These are phyloP conservation scores for Suhomyces yuchorum DNA, from an alignment of 1,139 yeast genomes.

Conservation along the genomic window DNA sequence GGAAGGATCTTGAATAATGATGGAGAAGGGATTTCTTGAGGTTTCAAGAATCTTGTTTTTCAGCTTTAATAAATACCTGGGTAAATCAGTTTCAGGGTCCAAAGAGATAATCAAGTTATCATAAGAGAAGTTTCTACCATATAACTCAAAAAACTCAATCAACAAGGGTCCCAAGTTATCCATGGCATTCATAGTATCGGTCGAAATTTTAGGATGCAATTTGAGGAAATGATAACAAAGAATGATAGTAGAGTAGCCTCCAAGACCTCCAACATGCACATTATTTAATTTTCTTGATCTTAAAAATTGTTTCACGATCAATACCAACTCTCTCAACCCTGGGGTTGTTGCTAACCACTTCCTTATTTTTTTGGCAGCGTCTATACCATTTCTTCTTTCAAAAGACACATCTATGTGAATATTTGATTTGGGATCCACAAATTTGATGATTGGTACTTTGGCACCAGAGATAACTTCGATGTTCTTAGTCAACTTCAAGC, in stretches of 20 bases:
- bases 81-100: slow-evolving; percentile 48
- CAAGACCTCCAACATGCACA: slow-evolving; percentile 95
- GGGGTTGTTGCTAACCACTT: slow-evolving; percentile 75
- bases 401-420: slow-evolving; percentile 90
- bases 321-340: slow-evolving; percentile 81
- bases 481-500: slow-evolving; percentile 62
- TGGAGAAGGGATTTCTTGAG: slow-evolving; percentile 57
- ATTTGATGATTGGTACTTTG: slow-evolving; percentile 93
- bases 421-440: slow-evolving; percentile 70
- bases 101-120: slow-evolving; percentile 73
- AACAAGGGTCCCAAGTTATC: slow-evolving; percentile 85
- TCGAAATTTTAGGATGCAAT: slow-evolving; percentile 76
- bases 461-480: slow-evolving; percentile 91
- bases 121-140: slow-evolving; percentile 89
- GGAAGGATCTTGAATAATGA: slow-evolving; percentile 90
- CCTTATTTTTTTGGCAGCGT: slow-evolving; percentile 79
- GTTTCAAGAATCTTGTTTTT: slow-evolving; percentile 57
- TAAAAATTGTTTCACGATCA: slow-evolving; percentile 84
- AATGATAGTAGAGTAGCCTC: slow-evolving; percentile 92
- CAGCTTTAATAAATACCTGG: slow-evolving; percentile 59
- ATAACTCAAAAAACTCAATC: slow-evolving; percentile 93
- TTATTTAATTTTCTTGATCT: slow-evolving; percentile 79
- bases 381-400: slow-evolving; percentile 83
- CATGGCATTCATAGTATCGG: slow-evolving; percentile 64
- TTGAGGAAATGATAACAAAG: slow-evolving; percentile 79